Conservation (phyloP, 1,284 basidiomycete genomes). For the Sanghuangporus weigelae region DNA sequence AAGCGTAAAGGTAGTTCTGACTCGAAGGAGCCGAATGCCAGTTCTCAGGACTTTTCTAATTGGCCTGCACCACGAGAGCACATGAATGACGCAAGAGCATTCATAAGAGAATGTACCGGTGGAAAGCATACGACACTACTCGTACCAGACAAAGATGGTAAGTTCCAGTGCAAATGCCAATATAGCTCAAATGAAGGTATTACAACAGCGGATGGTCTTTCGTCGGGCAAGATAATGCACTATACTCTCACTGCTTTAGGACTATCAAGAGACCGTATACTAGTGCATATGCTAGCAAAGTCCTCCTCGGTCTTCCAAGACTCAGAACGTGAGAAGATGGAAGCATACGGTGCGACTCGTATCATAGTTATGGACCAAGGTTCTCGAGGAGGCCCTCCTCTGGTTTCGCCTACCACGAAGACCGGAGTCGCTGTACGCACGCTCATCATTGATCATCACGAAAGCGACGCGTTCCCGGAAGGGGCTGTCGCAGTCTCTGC, state of each 20-base stretch:
- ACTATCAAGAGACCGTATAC: slow-evolving; percentile 20
- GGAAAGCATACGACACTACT: slow-evolving; percentile 22
- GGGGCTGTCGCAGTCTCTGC: slow-evolving; percentile 26
- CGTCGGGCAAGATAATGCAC: slow-evolving; percentile 27
- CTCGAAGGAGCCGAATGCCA: not conserved
- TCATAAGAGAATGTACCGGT: slow-evolving; percentile 11
- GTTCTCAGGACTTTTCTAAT: not conserved
- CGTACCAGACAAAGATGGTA: slow-evolving; percentile 30
- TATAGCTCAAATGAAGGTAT: not conserved
- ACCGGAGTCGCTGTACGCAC: slow-evolving; percentile 19
- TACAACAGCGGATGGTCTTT: slow-evolving; percentile 26
- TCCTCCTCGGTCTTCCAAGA: slow-evolving; percentile 26
- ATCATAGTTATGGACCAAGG: slow-evolving; percentile 29
- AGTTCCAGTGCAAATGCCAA: not conserved
- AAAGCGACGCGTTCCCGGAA: slow-evolving; percentile 26
- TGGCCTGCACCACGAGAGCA: slow-evolving; percentile 12
- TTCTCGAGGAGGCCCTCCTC: slow-evolving; percentile 25
- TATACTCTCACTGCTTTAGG: slow-evolving; percentile 27
- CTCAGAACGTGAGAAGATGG: slow-evolving; percentile 24
- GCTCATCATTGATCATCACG: slow-evolving; percentile 30
- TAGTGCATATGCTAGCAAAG: slow-evolving; percentile 28
- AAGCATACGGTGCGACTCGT: slow-evolving; percentile 21
- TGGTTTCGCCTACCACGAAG: slow-evolving; percentile 16
- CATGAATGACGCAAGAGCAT: slow-evolving; percentile 9
- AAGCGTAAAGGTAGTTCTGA: not conserved